phyloP scores from a whole-genome alignment of 2,329 filamentous ascomycete species.

The Trichophyton benhamiae region DNA sequence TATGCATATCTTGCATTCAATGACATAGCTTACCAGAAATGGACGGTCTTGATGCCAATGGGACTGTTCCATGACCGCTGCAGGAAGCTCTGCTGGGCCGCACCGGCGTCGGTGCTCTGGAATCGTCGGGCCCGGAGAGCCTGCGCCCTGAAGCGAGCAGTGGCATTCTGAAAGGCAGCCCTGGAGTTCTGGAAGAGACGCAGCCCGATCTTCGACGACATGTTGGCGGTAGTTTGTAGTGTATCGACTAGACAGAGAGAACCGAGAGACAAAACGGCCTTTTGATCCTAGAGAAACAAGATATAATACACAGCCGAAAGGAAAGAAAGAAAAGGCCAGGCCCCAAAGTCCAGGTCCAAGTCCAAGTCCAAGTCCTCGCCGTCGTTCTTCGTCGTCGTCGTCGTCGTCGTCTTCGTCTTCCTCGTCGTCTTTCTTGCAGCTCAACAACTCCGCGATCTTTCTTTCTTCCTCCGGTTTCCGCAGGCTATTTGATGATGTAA shows the following conservation, averaged over 20 bases:
- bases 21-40: slow-evolving; percentile 63
- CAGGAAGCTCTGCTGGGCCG: slow-evolving; percentile 42
- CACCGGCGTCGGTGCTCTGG: slow-evolving; percentile 52
- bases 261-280: background rate
- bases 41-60: slow-evolving; percentile 79
- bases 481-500: background rate
- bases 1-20: background rate
- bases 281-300: background rate
- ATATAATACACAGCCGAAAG: background rate
- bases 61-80: slow-evolving; percentile 75
- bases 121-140: slow-evolving; percentile 48
- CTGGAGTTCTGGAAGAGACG: slow-evolving; percentile 43
- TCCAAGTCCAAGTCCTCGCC: too few species aligned
- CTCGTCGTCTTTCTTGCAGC: background rate
- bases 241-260: background rate
- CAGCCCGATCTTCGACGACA: slow-evolving; percentile 47
- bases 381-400: too few species aligned
- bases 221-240: slow-evolving; percentile 21
- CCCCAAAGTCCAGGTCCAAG: too few species aligned
- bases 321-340: background rate
- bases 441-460: background rate
- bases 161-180: slow-evolving; percentile 41
- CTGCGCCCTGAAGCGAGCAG: slow-evolving; percentile 42
- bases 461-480: background rate
- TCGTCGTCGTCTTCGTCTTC: too few species aligned